phyloP scores from a whole-genome alignment of 2,329 filamentous ascomycete species.

The Beauveria sp. region DNA sequence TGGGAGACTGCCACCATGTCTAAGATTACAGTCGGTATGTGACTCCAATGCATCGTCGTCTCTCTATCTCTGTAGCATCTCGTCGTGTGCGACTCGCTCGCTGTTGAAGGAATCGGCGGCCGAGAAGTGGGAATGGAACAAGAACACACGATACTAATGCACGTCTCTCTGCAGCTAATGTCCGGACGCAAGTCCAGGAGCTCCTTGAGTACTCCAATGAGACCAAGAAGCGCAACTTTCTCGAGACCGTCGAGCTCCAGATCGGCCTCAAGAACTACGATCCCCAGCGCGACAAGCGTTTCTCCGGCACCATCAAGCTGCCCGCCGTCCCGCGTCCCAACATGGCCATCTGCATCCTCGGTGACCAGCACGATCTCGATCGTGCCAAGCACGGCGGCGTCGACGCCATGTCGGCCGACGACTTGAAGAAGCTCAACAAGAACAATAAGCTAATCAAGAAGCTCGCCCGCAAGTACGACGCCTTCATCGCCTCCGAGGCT shows the following conservation, averaged over 20 bases:
- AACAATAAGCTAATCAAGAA: conserved; percentile 99
- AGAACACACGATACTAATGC: conserved; percentile 27
- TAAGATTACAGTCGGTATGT: conserved; percentile 70
- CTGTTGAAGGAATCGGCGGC: not conserved
- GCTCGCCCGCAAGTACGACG: conserved; percentile 99
- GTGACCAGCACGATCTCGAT: conserved; percentile 93
- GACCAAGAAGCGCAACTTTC: conserved; percentile 97
- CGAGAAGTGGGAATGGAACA: too few species aligned
- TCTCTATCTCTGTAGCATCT: not conserved
- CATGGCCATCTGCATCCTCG: conserved; percentile 76
- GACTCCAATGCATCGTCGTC: not conserved
- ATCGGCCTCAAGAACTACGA: conserved; percentile 99
- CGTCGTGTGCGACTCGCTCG: not conserved
- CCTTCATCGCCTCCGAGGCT: conserved; percentile 93
- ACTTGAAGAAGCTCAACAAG: conserved; percentile 99
- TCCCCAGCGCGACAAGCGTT: conserved; percentile 99
- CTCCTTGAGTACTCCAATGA: conserved; percentile 90
- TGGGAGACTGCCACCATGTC: conserved; percentile 87
- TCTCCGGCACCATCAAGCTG: conserved; percentile 97
- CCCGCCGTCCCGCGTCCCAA: conserved; percentile 83
- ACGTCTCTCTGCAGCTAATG: conserved; percentile 56
- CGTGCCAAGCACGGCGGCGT: conserved; percentile 98
- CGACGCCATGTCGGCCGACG: conserved; percentile 96
- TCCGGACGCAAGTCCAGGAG: conserved; percentile 88
- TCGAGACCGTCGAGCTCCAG: conserved; percentile 86